Base-by-base conservation (phyloP, 345 rosid genomes). In the Luvunga scandens region DNA sequence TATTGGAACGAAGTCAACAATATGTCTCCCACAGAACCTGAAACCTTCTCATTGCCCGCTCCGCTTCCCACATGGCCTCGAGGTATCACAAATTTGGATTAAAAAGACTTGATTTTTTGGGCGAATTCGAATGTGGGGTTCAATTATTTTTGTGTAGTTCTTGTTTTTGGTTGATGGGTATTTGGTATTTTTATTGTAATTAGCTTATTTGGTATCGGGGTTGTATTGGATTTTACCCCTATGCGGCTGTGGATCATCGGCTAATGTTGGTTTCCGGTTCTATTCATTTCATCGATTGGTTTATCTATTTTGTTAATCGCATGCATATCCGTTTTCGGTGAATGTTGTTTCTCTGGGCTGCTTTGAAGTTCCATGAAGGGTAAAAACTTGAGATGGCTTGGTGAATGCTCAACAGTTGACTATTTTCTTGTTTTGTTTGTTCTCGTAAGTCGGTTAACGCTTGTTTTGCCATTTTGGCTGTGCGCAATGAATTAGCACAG, bases 41-140 rank as follows among this genome's bases (percentile, higher is more conserved):
- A 83, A 62, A 42, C 88, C 72, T 93, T 86, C 87, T 89, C 90
- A 50, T 91, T 95, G 61, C 97, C 94, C 8, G 69, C 91, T 60
- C 79, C 93, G 14, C 88, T 89, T 50, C 94, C 98, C 59, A 78
- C 79, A 19, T 93, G 98, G 95, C 94, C 98, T 75, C 84, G 79
- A 67, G 98, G 99, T 95, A 81, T 31, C 25, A 1, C 78, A 48
- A 3, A 22, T 45, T 48, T 53, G 36, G 25, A 18, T 66, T 33
- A 2, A 48, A 62, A 25, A 28, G 24, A 16, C 21, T 28, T 75
- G 13, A 57, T 45, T 28, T 71, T 30, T 59, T 53, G 53, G 28
- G 36, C 34, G 4, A 66, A 65, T 48, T 67, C 38, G 16, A n/a
- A 12, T 6, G 24, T 55, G 34, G 45, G 75, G n/a, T 24, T 79